Conservation (phyloP, 2,329 filamentous ascomycete genomes). For the Colletotrichum euphorbiae region DNA sequence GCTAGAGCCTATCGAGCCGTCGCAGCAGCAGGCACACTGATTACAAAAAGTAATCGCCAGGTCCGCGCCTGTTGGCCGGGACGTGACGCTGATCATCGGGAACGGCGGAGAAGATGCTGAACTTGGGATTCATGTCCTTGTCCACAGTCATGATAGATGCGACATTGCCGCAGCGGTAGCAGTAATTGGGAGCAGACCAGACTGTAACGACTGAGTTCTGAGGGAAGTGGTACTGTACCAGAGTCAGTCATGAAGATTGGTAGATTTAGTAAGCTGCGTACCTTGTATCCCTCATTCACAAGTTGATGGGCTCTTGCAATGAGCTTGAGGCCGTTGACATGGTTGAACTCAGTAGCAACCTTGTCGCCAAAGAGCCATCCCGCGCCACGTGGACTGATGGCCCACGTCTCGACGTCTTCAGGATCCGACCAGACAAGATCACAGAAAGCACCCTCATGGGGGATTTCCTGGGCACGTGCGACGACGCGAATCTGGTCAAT, state of each 20-base stretch:
- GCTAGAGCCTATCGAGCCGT: background rate
- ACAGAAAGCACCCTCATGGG: conserved; percentile 97
- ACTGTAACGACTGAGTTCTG: conserved; percentile 97
- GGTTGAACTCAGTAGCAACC: conserved; percentile 96
- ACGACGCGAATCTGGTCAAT: conserved; percentile 99
- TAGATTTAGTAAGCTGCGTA: conserved; percentile 51
- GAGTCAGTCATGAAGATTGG: conserved; percentile 40
- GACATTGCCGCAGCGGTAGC: conserved; percentile 94
- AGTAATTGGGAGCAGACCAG: conserved; percentile 97
- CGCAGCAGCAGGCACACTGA: conserved; percentile 20
- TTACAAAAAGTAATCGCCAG: conserved; percentile 77
- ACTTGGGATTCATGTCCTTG: conserved; percentile 86
- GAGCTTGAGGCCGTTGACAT: conserved; percentile 95
- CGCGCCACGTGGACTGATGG: conserved; percentile 92
- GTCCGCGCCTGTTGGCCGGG: conserved; percentile 75
- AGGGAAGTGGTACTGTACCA: conserved; percentile 84
- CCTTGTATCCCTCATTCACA: conserved; percentile 98
- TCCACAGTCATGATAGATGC: conserved; percentile 96
- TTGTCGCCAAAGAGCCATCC: conserved; percentile 98
- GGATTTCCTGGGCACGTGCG: conserved; percentile 96
- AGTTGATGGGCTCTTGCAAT: conserved; percentile 98
- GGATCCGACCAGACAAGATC: conserved; percentile 99
- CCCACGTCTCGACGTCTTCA: conserved; percentile 97
- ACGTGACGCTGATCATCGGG: conserved; percentile 86
- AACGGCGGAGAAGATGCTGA: conserved; percentile 93